Conservation (phyloP, 2,329 filamentous ascomycete genomes). For the Pseudocercospora musae region DNA sequence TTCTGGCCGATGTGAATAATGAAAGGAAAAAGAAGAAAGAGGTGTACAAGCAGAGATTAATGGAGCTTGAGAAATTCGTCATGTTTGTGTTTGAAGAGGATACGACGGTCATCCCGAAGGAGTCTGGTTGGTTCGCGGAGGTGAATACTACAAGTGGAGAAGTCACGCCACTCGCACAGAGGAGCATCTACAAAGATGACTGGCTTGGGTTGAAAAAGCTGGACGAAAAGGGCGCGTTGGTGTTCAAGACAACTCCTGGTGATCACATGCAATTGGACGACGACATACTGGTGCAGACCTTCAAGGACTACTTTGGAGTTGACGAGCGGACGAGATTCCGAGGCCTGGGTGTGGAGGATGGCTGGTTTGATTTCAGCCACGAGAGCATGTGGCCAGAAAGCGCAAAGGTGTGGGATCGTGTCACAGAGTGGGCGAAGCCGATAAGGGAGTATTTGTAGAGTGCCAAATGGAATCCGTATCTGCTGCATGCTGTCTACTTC, state of each 20-base stretch:
- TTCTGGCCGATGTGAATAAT: conserved; percentile 94
- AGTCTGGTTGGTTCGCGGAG: conserved; percentile 87
- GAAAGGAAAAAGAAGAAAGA: conserved; percentile 71
- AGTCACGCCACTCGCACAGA: conserved; percentile 64
- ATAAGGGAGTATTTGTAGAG: conserved; percentile 16
- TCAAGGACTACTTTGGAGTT: conserved; percentile 63
- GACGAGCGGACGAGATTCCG: conserved; percentile 20
- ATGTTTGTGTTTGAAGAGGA: conserved; percentile 91
- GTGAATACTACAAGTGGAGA: conserved; percentile 65
- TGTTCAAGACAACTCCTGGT: conserved; percentile 70
- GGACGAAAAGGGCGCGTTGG: conserved; percentile 73
- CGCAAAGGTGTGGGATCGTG: not conserved
- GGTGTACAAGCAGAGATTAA: conserved; percentile 69
- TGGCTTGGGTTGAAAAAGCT: conserved; percentile 83
- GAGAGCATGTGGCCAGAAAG: not conserved
- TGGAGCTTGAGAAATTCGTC: conserved; percentile 69
- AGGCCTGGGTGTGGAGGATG: not conserved
- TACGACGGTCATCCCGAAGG: conserved; percentile 80
- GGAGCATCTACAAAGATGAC: conserved; percentile 78
- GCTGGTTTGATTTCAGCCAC: conserved; percentile 1
- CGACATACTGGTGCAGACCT: conserved; percentile 62
- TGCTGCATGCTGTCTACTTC: conserved; percentile 2
- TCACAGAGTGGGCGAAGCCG: conserved; percentile 2
- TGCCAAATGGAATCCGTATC: not conserved
- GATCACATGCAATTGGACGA: conserved; percentile 79